Percentiles rank a stretch among this genome's conserved stretches.
phyloP scores from a whole-genome alignment of 257 asterid genomes.

The Solanum chiquidenum region DNA sequence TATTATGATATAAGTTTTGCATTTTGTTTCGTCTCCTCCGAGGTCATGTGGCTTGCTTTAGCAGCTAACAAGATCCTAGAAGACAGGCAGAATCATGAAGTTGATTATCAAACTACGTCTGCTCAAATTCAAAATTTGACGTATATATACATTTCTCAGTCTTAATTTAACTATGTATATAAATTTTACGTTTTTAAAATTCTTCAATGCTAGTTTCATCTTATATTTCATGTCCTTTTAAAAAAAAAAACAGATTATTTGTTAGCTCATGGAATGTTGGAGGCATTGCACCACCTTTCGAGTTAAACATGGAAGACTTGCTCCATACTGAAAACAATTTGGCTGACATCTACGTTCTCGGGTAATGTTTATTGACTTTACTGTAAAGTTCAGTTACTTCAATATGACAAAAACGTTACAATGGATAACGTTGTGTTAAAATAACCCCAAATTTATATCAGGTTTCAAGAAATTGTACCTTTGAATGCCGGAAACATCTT shows the following conservation, averaged over 20 bases:
- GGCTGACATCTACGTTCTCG: conserved; percentile 56
- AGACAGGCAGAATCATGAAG: conserved; percentile 1
- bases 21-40: background rate
- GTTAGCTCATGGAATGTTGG: conserved; percentile 70
- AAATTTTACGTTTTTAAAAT: background rate
- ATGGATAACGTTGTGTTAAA: background rate
- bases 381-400: background rate
- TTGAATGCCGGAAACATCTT: conserved; percentile 48
- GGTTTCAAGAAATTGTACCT: conserved; percentile 72
- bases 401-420: background rate
- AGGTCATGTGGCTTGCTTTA: conserved; percentile 15
- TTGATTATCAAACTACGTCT: conserved; percentile 1
- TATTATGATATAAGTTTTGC: background rate
- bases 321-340: conserved; percentile 21
- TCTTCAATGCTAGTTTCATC: background rate
- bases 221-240: background rate
- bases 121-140: conserved; percentile 11
- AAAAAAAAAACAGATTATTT: conserved; percentile 28
- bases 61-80: conserved; percentile 9
- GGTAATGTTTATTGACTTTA: conserved; percentile 21
- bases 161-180: background rate
- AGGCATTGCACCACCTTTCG: conserved; percentile 46
- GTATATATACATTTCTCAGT: conserved; percentile 9
- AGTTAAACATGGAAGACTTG: conserved; percentile 35
- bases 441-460: conserved; percentile 3